phyloP scores from a whole-genome alignment of 192 early-diverging fungal genomes.

The Oehlia diaphana region DNA sequence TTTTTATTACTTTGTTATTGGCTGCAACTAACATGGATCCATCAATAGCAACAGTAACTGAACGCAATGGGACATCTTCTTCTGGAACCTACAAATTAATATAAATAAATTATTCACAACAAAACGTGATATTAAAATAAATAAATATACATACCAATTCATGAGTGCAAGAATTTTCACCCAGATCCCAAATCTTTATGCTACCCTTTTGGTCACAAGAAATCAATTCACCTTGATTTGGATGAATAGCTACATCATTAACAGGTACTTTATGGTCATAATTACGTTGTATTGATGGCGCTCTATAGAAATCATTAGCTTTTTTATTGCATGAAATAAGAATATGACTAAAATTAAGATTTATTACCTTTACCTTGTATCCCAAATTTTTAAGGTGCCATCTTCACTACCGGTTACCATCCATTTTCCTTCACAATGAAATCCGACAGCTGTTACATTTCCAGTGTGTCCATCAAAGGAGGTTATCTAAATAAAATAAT shows the following conservation, averaged over 20 bases:
- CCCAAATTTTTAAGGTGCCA: slow-evolving; percentile 77
- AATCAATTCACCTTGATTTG: slow-evolving; percentile 82
- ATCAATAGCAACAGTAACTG: slow-evolving; percentile 81
- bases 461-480: slow-evolving; percentile 63
- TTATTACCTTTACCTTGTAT: slow-evolving; percentile 56
- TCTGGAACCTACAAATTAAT: slow-evolving; percentile 52
- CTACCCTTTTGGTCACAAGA: slow-evolving; percentile 79
- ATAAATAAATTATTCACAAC: neutral
- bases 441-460: slow-evolving; percentile 61
- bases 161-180: slow-evolving; percentile 60
- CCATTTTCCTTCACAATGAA: slow-evolving; percentile 71
- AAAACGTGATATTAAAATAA: neutral
- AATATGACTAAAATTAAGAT: slow-evolving; percentile 11
- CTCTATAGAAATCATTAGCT: slow-evolving; percentile 29
- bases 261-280: slow-evolving; percentile 61
- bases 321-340: slow-evolving; percentile 32
- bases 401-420: slow-evolving; percentile 81
- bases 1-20: slow-evolving; percentile 73
- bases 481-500: slow-evolving; percentile 35
- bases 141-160: slow-evolving; percentile 45
- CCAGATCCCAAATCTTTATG: slow-evolving; percentile 73
- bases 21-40: slow-evolving; percentile 79
- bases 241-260: slow-evolving; percentile 66
- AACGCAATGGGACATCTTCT: slow-evolving; percentile 78
- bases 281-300: slow-evolving; percentile 54